Evolutionary conservation across 805 yeast species (phyloP), one percentile per base, ranked within the genome.

Genomic region (Myxozyma monticola): DNA sequence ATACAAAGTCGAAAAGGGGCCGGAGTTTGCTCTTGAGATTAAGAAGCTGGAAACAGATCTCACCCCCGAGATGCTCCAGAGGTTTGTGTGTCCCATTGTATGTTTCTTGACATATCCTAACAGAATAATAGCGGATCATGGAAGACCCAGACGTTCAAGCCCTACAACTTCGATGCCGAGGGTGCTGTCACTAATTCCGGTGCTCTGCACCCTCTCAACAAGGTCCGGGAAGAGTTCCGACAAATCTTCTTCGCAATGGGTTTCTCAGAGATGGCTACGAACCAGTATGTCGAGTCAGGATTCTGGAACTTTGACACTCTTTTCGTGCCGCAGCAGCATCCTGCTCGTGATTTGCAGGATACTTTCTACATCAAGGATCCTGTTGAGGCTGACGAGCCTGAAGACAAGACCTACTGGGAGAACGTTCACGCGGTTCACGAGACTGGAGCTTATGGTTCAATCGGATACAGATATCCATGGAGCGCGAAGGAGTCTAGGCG

Each of bases 381-480:
- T 29, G 76, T 73, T 42, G 75, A 70, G 55, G 96, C 96, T 48
- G 84, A 83, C 55, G 75, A 77, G 62, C 99, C 98, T 46, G 81
- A 82, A 60, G 99, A 93, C 71, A 75, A 76, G 66, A 70, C 74
- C 63, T 93, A 84, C 74, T 79, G 88, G 79, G 77, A 83, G 29
- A 85, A 86, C 68, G 81, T 88, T 60, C 83, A 83, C 62, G 76
- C 77, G 42, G 97, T 87, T 41, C 99, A 93, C 69, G 84, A 93
- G 74, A 77, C 78, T 30, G 97, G 97, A 62, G 85, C 85, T 59
- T 89, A 76, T 65, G 99, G 96, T 21, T 90, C 98, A 24, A 86
- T 93, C 59, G 99, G 99, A 61, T 95, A 95, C 78, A 83, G 99
- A 75, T 95, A 95, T 74, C 95, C 96, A 56, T 93, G 99, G 99